Conservation (phyloP, 1,284 basidiomycete genomes). For the Pseudozyma sp. region DNA sequence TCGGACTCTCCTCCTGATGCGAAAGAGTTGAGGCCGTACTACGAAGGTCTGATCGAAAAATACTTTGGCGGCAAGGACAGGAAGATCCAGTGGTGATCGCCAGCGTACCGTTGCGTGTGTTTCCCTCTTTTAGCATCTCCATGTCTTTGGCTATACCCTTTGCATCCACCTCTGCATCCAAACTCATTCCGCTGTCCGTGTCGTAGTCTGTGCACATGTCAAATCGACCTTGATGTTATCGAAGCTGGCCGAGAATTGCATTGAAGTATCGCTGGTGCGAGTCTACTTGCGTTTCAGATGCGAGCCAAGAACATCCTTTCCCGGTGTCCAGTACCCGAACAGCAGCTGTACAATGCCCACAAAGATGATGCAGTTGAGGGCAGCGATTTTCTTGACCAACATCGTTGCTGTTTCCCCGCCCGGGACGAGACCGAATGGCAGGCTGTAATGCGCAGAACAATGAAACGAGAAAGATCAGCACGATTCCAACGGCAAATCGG, state of each 20-base stretch:
- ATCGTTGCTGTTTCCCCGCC: conserved; percentile 36
- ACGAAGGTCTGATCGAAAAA: conserved; percentile 81
- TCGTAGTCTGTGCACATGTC: too few relatives aligned
- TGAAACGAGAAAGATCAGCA: conserved; percentile 3
- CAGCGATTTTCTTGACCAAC: conserved; percentile 52
- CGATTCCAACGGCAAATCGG: neutral
- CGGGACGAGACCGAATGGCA: conserved; percentile 56
- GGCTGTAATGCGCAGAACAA: conserved; percentile 9
- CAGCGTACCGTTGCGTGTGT: neutral
- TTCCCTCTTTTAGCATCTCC: neutral
- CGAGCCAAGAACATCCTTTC: conserved; percentile 39
- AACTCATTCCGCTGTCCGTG: too few relatives aligned
- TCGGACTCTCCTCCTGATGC: conserved; percentile 78
- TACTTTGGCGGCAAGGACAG: conserved; percentile 73
- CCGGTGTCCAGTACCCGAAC: conserved; percentile 54
- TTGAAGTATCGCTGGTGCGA: too few relatives aligned
- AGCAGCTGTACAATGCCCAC: conserved; percentile 40
- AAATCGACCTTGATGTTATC: too few relatives aligned
- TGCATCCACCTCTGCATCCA: neutral
- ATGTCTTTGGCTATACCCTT: neutral
- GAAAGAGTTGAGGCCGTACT: conserved; percentile 81
- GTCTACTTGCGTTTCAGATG: conserved; percentile 34
- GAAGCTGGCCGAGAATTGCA: neutral
- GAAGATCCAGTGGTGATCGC: conserved; percentile 47
- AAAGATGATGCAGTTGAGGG: conserved; percentile 55